Evolutionary conservation across 371 early-diverging fungal species (phyloP), one percentile per base, ranked within the genome.

Genomic region (Circinella umbellata): DNA sequence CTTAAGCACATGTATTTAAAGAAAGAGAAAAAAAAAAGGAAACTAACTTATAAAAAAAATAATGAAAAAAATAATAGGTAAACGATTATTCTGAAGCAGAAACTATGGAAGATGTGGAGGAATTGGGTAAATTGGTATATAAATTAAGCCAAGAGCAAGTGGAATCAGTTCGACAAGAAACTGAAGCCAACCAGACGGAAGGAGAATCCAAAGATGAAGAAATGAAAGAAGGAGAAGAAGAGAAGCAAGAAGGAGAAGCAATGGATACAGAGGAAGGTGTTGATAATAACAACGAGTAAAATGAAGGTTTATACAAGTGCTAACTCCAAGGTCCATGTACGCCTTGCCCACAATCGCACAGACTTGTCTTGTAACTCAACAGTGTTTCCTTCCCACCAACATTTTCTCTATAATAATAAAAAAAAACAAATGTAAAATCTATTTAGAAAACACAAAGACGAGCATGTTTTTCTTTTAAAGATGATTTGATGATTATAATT

Each of bases 381-480:
- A 62, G 90, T 87, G 61, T 80, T 87, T n/a, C 92, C 92, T 74
- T 94, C 93, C 94, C 94, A 94, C 94, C 94, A 92, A 80, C 93
- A 92, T 80, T 91, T 92, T 71, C 93, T 81, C 89, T 88, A 76
- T 49, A 7, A 67, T 11, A 51, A 51, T n/a, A 51, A 51, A 14
- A 49, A 49, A 5, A 13, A 51, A 48, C 48, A 63, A 46, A n/a
- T 47, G 17, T 4, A 61, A 39, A 46, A n/a, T 18, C n/a, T 5
- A 69, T 27, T 39, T 53, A 55, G 11, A 38, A 49, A 9, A 27
- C 27, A 27, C 27, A 27, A 27, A 27, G 27, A 27, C 27, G 27
- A 27, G 27, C 27, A 27, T 27, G 27, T 27, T 27, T 27, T 27
- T 27, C 27, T 27, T 27, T 27, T 27, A 27, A 27, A 27, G 27